Evolutionary conservation across 2,329 filamentous ascomycete species (phyloP).

Genomic region (Colletotrichum agaves): DNA sequence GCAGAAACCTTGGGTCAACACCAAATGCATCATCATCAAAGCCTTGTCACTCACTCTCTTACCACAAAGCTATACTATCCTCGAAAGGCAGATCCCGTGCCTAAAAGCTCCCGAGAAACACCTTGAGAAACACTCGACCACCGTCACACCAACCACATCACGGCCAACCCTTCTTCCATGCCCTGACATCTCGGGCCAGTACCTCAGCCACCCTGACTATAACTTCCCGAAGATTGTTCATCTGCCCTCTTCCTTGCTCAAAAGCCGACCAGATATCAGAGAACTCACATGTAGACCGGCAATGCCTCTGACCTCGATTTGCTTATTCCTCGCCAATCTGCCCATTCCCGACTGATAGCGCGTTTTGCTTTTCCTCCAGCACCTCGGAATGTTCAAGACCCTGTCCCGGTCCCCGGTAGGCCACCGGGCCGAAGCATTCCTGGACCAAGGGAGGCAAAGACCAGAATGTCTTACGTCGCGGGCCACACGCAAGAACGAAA

Average conservation of each 20-base stretch:
- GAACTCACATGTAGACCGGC: not conserved
- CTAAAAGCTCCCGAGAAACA: not conserved
- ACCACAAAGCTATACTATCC: not conserved
- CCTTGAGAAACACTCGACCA: slow-evolving; percentile 9
- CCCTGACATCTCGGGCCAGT: not conserved
- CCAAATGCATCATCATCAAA: not conserved
- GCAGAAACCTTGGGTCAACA: not conserved
- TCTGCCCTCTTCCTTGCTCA: not conserved
- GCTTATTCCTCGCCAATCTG: slow-evolving; percentile 7
- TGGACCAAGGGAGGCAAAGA: not conserved
- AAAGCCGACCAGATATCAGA: not conserved
- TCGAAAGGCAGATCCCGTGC: not conserved
- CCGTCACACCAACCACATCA: not conserved
- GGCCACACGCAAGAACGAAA: not conserved
- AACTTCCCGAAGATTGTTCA: not conserved
- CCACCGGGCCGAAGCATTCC: not conserved
- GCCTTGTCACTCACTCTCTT: not conserved
- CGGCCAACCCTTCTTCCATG: not conserved
- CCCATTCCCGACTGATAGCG: not conserved
- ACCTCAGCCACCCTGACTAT: not conserved
- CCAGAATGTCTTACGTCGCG: slow-evolving; percentile 1
- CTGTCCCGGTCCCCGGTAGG: not conserved
- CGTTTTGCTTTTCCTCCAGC: not conserved
- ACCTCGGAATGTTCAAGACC: not conserved
- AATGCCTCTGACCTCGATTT: not conserved